Evolutionary conservation across 345 rosid species (phyloP), one percentile per base, ranked within the genome.

Genomic region (Litchi chinensis): DNA sequence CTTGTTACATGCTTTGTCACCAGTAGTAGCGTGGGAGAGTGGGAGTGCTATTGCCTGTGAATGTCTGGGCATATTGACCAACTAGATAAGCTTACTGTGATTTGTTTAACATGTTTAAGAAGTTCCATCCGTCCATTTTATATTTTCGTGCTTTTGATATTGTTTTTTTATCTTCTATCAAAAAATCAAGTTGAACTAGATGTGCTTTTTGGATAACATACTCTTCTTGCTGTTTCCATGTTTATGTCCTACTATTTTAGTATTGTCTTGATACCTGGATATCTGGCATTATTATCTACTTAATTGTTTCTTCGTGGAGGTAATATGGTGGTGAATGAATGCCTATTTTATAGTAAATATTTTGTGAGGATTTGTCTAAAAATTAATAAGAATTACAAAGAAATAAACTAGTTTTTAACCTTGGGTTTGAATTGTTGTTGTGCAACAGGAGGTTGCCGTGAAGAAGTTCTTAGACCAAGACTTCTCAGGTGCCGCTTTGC

Each of bases 391-490:
- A 32, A 32, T 32, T 32, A 32, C 37, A 32, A 32, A 32, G 37
- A 32, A 32, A 32, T 32, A 32, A 1, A 32, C 5, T 9, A 71
- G 22, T 69, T 74, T 76, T 81, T 39, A 73, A 74, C 52, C 22
- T 79, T 32, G 4, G 37, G 79, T 54, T 86, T 32, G 37, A 32
- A 65, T 81, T 84, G 86, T 77, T 82, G 82, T 82, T 79, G 65
- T 76, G 62, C 77, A 74, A 39, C 90, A 97, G 99, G 99, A 97
- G 91, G 99, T 94, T 76, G 98, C 99, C 26, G 99, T 97, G 76
- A 97, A 97, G 92, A 97, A 97, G 88, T 97, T 94, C 85, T 87
- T 97, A 85, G 99, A 97, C 81, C 99, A 97, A 88, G 99, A 93
- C 86, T 97, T 97, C 90, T 97, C 97, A 26, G 99, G 98, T 65